Percentiles rank a stretch among this genome's conserved stretches.
These are phyloP conservation scores for Oryza meyeriana DNA, from an alignment of 176 grass and related monocot species.

Conservation along the genomic window DNA sequence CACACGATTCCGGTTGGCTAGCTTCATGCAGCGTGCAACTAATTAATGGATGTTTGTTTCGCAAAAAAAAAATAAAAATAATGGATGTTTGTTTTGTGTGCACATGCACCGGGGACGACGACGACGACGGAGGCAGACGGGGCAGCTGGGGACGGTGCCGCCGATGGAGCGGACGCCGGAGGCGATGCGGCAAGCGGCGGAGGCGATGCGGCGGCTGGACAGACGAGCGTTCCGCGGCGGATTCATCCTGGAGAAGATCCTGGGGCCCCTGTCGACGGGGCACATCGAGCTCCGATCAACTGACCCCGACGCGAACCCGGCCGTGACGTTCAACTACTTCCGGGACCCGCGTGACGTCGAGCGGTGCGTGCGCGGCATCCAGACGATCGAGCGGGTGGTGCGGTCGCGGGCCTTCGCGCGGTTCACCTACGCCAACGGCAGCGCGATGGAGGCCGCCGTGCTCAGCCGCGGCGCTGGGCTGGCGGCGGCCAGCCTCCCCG, in stretches of 20 bases:
- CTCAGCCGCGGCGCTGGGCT: slow-evolving; percentile 19
- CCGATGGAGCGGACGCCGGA: slow-evolving; percentile 39
- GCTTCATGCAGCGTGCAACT: neutral
- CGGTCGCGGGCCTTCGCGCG: slow-evolving; percentile 42
- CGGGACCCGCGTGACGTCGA: slow-evolving; percentile 42
- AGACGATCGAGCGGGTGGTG: slow-evolving; percentile 57
- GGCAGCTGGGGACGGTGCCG: slow-evolving; percentile 47
- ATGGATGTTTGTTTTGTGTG: neutral
- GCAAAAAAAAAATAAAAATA: too few relatives aligned
- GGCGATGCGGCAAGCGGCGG: slow-evolving; percentile 30
- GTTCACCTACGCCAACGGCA: slow-evolving; percentile 42
- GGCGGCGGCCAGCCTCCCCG: slow-evolving; percentile 17
- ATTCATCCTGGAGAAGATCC: slow-evolving; percentile 74
- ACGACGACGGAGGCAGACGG: slow-evolving; percentile 17
- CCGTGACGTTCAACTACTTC: slow-evolving; percentile 84
- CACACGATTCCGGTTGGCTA: too few relatives aligned
- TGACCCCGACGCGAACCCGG: slow-evolving; percentile 53
- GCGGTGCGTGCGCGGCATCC: slow-evolving; percentile 55
- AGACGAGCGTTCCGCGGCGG: slow-evolving; percentile 50
- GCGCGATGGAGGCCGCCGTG: slow-evolving; percentile 30
- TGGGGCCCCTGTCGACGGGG: slow-evolving; percentile 56
- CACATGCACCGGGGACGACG: neutral
- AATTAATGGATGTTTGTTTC: neutral
- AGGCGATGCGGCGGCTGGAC: slow-evolving; percentile 23
- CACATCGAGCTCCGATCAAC: slow-evolving; percentile 41